Evolutionary conservation across 2,329 filamentous ascomycete genomes (phyloP), one percentile per base, ranked within the genome.

Genomic region (Ceratocystis eucalypticola): DNA sequence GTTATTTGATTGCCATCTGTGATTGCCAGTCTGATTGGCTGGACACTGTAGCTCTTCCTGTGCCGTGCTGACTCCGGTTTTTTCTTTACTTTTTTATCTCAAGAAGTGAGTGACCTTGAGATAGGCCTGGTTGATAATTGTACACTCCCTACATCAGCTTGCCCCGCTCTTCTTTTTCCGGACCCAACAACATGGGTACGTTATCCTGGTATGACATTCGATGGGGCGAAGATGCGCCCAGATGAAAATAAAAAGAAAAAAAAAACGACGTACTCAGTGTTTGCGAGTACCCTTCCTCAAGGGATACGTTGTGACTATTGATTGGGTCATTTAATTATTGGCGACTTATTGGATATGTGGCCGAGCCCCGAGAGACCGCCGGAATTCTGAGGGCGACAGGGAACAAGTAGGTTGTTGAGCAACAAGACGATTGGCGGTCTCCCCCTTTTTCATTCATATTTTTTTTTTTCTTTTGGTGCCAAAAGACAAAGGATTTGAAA

Each of bases 351-450:
- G 22, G 30, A 28, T 22, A 57, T 10, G 25, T 57, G 17, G 53
- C 53, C 53, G 53, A 57, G 53, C 53, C 53, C 53, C 53, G 53
- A 57, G 12, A 28, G 22, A 57, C 53, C 53, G 53, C 53, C 53
- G 53, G 53, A 57, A 30, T 28, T 33, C 2, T 57, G 5, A 57
- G 53, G 53, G 53, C 25, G 17, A 22, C 53, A 57, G 53, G 53
- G 53, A 57, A 57, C 53, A 30, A 2, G 53, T 57, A 5, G 17
- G 53, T 30, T 28, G 15, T 12, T 17, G 53, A 12, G 30, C 53
- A 17, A 10, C 46, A 22, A 48, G 46, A 7, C 30, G 25, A 22
- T 37, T 30, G 25, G 20, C 53, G 28, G 15, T 12, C 8, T 28
- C 53, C 53, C 53, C 53, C 53, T 30, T 57, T 55, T 57, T 30